phyloP scores from a whole-genome alignment of 805 yeast species.

The Starmerella apis region DNA sequence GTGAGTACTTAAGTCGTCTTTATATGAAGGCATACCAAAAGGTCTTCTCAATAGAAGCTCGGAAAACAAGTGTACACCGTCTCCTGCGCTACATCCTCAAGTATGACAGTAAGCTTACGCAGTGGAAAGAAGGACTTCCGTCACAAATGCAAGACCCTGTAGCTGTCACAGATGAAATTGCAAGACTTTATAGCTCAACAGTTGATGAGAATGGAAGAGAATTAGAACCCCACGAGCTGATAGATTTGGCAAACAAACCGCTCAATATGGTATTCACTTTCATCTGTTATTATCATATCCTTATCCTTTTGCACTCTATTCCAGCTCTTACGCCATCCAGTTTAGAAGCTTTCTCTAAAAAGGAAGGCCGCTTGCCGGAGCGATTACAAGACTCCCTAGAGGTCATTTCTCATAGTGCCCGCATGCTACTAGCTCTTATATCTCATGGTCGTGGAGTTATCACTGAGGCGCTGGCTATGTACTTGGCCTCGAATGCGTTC shows the following conservation, averaged over 20 bases:
- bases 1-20: conserved; percentile 10
- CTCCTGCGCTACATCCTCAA: conserved; percentile 14
- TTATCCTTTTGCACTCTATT: conserved; percentile 22
- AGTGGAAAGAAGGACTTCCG: conserved; percentile 20
- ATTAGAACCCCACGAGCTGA: neutral
- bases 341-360: conserved; percentile 7
- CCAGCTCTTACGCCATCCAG: conserved; percentile 24
- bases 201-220: neutral
- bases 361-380: conserved; percentile 12
- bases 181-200: neutral
- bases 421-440: conserved; percentile 3
- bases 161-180: conserved; percentile 2
- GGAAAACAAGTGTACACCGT: conserved; percentile 9
- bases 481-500: conserved; percentile 17
- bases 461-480: conserved; percentile 4
- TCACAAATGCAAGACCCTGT: neutral
- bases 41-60: conserved; percentile 21
- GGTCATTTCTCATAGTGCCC: conserved; percentile 14
- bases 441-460: neutral
- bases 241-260: no score
- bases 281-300: conserved; percentile 19
- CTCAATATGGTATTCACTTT: neutral
- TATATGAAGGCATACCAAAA: conserved; percentile 17
- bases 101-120: conserved; percentile 15
- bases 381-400: conserved; percentile 13